A percentile compares a stretch with the other conserved stretches of the same genome.
These are phyloP conservation scores for Yamadazyma philogaea DNA, from an alignment of 805 yeast species.

Conservation along the genomic window DNA sequence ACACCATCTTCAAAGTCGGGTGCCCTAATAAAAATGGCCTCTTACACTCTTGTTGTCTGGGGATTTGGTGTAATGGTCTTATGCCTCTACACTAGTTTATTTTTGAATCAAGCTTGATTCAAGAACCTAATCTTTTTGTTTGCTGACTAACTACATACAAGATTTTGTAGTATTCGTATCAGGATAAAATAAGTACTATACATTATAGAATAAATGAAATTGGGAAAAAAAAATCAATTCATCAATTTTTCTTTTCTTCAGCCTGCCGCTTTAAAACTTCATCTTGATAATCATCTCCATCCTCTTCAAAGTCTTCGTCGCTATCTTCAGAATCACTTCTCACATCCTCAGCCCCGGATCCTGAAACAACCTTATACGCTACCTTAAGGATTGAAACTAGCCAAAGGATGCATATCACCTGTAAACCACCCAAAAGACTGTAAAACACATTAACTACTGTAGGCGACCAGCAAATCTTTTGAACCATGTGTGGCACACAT, in stretches of 20 bases:
- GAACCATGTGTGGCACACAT: conserved; percentile 36
- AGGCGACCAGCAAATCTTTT: conserved; percentile 51
- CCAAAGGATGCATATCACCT: conserved; percentile 68
- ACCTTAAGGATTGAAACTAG: conserved; percentile 69
- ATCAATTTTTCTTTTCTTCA: conserved; percentile 3
- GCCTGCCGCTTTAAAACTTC: conserved; percentile 10
- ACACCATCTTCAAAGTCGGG: conserved; percentile 27
- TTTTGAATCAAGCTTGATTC: conserved; percentile 22
- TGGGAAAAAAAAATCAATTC: background rate
- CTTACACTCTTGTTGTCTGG: conserved; percentile 48
- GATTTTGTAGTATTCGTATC: background rate
- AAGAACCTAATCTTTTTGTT: background rate
- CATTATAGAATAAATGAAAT: conserved; percentile 4
- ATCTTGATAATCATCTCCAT: conserved; percentile 15
- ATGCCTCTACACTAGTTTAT: conserved; percentile 51
- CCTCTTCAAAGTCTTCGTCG: conserved; percentile 26
- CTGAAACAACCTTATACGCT: conserved; percentile 64
- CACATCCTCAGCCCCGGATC: conserved; percentile 79
- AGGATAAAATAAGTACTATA: conserved; percentile 6
- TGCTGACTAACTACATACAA: background rate
- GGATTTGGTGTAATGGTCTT: conserved; percentile 52
- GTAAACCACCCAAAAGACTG: conserved; percentile 59
- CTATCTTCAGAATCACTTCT: conserved; percentile 78
- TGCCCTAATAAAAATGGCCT: conserved; percentile 28
- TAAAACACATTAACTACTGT: conserved; percentile 47